Evolutionary conservation across 306 rosid genomes (phyloP), one percentile per base, ranked within the genome.

Genomic region (Rosa rugosa): DNA sequence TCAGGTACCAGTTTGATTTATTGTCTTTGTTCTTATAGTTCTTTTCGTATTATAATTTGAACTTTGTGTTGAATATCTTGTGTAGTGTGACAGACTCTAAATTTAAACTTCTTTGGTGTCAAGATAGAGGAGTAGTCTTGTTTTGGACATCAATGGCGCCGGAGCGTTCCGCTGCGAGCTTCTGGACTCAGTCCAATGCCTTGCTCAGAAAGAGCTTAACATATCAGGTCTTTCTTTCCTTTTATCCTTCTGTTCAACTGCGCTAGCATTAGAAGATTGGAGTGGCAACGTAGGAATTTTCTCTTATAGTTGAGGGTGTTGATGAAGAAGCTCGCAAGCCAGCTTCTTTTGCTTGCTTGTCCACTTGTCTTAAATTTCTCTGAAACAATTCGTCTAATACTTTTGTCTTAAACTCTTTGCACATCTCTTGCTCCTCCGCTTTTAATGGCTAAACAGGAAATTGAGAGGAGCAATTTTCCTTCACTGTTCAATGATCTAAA

Each of bases 101-200:
- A 14, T 49, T 14, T 9, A 0, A 13, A 22, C 18, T 27, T 49
- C 1, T 27, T 49, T 18, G 25, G 41, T 25, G 17, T 16, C 44
- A 31, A 66, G 75, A 2, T 14, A 49, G n/a, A 49, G 75, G 62
- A 71, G 12, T 47, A 49, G 27, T 14, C 62, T 50, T 25, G 62
- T 8, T 71, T 27, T 4, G 45, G 23, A 49, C 54, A 9, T 76
- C 71, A 64, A 88, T 85, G 91, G 89, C 84, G 8, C 67, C 67
- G 80, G 82, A 88, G 77, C 25, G 80, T 4, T 56, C 86, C 63
- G 87, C 83, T 4, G 86, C 97, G 4, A 91, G 88, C 77, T 94
- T 89, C 89, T 87, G 90, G 94, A 86, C 91, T 75, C 97, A 91
- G 79, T 97, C 94, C 64, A 88, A 94, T 79, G 97, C 96, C 56